phyloP scores from a whole-genome alignment of 1,284 basidiomycete genomes.

The Phellinidium pouzarii region DNA sequence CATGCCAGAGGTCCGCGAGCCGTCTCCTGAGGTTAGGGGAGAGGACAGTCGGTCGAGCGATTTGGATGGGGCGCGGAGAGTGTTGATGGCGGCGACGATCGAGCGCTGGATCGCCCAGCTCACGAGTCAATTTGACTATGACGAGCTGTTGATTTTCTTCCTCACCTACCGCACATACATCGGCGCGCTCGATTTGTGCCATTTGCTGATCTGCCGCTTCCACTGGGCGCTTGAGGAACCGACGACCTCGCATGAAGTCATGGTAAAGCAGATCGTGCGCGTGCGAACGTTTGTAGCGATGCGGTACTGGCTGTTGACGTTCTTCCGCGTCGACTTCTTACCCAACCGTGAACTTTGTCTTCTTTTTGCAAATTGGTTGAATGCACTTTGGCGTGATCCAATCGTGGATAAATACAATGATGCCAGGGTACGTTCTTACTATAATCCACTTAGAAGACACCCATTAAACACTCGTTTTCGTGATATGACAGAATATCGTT shows the following conservation, averaged over 20 bases:
- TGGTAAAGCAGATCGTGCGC: constrained; percentile 66
- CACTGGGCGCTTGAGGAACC: constrained; percentile 74
- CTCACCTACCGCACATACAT: constrained; percentile 83
- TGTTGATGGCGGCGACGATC: constrained; percentile 79
- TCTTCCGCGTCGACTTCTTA: constrained; percentile 81
- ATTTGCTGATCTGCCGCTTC: constrained; percentile 76
- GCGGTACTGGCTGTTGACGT: constrained; percentile 80
- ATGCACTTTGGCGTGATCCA: constrained; percentile 63
- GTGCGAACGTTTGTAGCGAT: constrained; percentile 84
- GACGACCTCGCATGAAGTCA: constrained; percentile 50
- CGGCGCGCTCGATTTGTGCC: constrained; percentile 65
- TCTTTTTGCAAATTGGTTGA: constrained; percentile 71
- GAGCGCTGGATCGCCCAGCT: constrained; percentile 88
- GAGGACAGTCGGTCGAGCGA: constrained; percentile 4
- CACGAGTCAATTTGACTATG: constrained; percentile 76
- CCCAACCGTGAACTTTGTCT: constrained; percentile 71
- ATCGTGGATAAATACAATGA: constrained; percentile 58
- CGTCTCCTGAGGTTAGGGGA: constrained; percentile 24
- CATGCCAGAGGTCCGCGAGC: constrained; percentile 18
- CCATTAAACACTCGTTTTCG: constrained; percentile 4
- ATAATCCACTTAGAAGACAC: constrained; percentile 1
- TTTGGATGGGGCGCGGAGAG: constrained; percentile 33
- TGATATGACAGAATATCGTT: constrained; percentile 53
- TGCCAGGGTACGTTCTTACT: constrained; percentile 48
- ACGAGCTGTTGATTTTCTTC: constrained; percentile 81